Base-by-base conservation (phyloP, 345 rosid genomes). In the Ailanthus altissimus region DNA sequence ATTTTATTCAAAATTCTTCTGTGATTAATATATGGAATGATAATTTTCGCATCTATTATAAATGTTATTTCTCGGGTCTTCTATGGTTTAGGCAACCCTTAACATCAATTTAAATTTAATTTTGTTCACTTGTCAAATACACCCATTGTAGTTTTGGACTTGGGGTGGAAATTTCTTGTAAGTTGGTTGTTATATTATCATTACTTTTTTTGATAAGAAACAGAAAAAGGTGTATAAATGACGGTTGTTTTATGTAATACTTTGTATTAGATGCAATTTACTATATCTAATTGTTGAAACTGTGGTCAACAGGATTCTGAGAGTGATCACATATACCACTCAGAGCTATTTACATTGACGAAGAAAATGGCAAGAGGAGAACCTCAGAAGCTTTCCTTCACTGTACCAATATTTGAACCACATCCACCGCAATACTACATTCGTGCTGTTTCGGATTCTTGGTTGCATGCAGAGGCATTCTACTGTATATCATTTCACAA, bases 341-440 rank as follows among this genome's bases (percentile, higher is more conserved):
- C 99, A 2, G 99, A 95, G 86, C 92, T 93, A 79, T 93, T 93
- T 80, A 86, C 96, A 18, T 85, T 95, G 82, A 95, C 99, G 3
- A 95, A 95, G 84, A 83, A 87, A 73, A 88, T 87, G 94, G 91
- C 97, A 81, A 84, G 90, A 74, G 96, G 96, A 76, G 94, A 92
- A 75, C 86, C 99, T 23, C 98, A 90, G 81, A 92, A 89, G 87
- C 97, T 95, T 77, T 89, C 97, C 78, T 95, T 93, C 80, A 91
- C 97, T 7, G 94, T 95, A 75, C 99, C 99, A 8, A 93, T 95
- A 79, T 95, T 95, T 85, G 99, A 93, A 84, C 99, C 99, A 58
- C 99, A 95, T 79, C 99, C 99, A 38, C 97, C 98, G 0, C 99
- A 95, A 77, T 95, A 93, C 86, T 95, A 87, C 83, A 90, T 95